Percentiles rank a stretch among this genome's conserved stretches.
Evolutionary conservation across 768 basidiomycete genomes (phyloP).

Genomic region (Pleurotus eryngii): DNA sequence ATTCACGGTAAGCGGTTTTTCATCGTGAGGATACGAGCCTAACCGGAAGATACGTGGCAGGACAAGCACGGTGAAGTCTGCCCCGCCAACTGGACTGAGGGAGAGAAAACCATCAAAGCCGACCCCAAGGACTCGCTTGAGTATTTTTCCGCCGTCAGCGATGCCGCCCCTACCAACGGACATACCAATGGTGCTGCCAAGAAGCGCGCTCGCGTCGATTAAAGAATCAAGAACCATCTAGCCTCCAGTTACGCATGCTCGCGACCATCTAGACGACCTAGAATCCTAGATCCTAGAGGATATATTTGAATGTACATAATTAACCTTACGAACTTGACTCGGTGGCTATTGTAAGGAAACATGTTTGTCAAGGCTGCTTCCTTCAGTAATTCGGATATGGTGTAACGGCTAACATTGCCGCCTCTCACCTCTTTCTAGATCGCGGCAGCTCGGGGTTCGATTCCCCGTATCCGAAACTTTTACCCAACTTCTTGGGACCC

Average conservation of each 20-base stretch:
- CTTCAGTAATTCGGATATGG: conserved; percentile 34
- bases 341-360: no score
- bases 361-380: no score
- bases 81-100: conserved; percentile 87
- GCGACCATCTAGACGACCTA: neutral
- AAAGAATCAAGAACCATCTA: conserved; percentile 10
- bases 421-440: conserved; percentile 34
- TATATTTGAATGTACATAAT: neutral
- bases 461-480: conserved; percentile 36
- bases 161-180: conserved; percentile 18
- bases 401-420: conserved; percentile 61
- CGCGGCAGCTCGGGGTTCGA: conserved; percentile 59
- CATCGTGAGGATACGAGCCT: conserved; percentile 1
- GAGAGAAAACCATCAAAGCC: conserved; percentile 77
- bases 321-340: neutral
- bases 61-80: conserved; percentile 92
- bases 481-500: neutral
- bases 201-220: conserved; percentile 59
- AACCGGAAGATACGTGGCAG: conserved; percentile 28
- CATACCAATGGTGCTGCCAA: conserved; percentile 29
- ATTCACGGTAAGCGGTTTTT: conserved; percentile 56
- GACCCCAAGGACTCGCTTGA: conserved; percentile 71
- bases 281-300: neutral
- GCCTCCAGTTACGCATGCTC: neutral
- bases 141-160: conserved; percentile 51